Conservation (phyloP, 768 basidiomycete genomes). For the Kondoa malvinella region DNA sequence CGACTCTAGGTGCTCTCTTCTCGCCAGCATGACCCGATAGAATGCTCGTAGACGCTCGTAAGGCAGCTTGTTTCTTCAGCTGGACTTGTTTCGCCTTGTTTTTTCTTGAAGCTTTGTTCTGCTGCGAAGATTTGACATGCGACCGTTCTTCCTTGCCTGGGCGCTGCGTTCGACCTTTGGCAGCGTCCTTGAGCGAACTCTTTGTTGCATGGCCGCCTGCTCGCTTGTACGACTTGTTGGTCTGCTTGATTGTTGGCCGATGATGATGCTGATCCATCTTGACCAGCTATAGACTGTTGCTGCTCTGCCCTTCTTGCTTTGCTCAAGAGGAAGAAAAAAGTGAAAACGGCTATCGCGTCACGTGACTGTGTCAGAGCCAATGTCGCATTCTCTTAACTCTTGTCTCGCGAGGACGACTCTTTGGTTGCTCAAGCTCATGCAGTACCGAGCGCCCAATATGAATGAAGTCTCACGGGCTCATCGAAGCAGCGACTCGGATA, state of each 20-base stretch:
- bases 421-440: too few species aligned
- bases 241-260: slow-evolving; percentile 73
- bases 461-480: too few species aligned
- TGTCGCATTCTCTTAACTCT: too few species aligned
- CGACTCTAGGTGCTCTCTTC: slow-evolving; percentile 65
- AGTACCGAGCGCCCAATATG: too few species aligned
- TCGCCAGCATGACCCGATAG: slow-evolving; percentile 44
- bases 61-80: slow-evolving; percentile 47
- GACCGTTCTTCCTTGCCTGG: slow-evolving; percentile 13
- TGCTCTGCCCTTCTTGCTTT: too few species aligned
- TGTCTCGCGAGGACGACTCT: too few species aligned
- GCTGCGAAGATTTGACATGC: slow-evolving; percentile 35
- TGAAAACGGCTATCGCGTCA: too few species aligned
- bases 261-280: slow-evolving; percentile 41
- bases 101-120: slow-evolving; percentile 58
- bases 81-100: slow-evolving; percentile 76
- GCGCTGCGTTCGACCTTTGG: slow-evolving; percentile 35
- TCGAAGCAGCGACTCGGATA: too few species aligned
- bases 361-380: too few species aligned
- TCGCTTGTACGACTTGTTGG: slow-evolving; percentile 85
- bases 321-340: too few species aligned
- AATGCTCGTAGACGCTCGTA: slow-evolving; percentile 55
- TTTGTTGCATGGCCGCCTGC: slow-evolving; percentile 59
- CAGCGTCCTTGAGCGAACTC: slow-evolving; percentile 50
- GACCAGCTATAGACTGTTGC: background rate